Evolutionary conservation across 768 basidiomycete species (phyloP).

Genomic region (Tulasnella sp.): DNA sequence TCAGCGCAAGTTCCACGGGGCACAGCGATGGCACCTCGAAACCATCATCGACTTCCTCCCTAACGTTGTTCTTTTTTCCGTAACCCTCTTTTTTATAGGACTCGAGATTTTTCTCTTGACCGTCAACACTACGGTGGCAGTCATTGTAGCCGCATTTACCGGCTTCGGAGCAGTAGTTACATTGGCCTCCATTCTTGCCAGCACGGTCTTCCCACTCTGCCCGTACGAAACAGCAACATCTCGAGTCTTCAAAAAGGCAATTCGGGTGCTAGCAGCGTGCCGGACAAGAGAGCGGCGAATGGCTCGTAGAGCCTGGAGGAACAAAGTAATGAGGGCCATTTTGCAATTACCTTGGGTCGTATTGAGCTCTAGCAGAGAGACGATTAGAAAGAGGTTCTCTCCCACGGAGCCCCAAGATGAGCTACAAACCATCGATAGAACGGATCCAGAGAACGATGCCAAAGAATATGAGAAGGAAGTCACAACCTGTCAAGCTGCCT

Average conservation of each 20-base stretch:
- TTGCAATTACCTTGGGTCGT: not conserved
- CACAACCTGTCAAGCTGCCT: not conserved
- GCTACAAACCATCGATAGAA: not conserved
- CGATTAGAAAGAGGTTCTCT: not conserved
- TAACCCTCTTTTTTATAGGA: slow-evolving; percentile 6
- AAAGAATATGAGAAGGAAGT: not conserved
- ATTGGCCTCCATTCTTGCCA: not conserved
- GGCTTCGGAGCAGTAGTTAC: not conserved
- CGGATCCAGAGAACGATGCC: not conserved
- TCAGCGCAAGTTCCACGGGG: not conserved
- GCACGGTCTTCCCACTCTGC: not conserved
- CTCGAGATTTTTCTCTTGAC: not conserved
- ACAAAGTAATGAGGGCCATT: not conserved
- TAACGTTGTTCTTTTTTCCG: not conserved
- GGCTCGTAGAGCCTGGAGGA: not conserved
- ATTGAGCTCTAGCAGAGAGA: not conserved
- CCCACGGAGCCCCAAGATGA: not conserved
- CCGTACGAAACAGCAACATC: not conserved
- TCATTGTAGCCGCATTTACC: not conserved
- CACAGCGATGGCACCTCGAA: not conserved
- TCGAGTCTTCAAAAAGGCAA: not conserved
- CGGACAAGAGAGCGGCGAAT: not conserved
- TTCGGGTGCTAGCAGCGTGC: not conserved
- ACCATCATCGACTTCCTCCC: not conserved
- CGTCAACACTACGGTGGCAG: not conserved